Evolutionary conservation across 2,329 filamentous ascomycete genomes (phyloP).

Genomic region (Clarireedia homoeocarpa): DNA sequence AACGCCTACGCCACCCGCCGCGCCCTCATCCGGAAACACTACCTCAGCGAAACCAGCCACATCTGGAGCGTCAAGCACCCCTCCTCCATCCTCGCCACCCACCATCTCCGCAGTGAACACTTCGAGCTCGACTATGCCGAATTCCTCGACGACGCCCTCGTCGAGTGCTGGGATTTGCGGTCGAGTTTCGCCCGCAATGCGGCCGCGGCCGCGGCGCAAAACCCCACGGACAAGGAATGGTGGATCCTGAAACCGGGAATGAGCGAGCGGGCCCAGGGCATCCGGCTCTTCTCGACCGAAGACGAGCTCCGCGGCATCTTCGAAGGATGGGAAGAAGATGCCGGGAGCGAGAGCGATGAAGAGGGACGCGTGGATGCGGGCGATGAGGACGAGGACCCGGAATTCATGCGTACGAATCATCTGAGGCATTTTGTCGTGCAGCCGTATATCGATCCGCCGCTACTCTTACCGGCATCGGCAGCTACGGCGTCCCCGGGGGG

Average conservation of each 20-base stretch:
- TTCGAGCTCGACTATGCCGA: slow-evolving; percentile 97
- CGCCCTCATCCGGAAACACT: slow-evolving; percentile 93
- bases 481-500: background rate
- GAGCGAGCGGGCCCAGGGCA: slow-evolving; percentile 93
- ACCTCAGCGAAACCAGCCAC: slow-evolving; percentile 73
- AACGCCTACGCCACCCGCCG: slow-evolving; percentile 96
- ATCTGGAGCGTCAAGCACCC: slow-evolving; percentile 85
- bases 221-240: slow-evolving; percentile 52
- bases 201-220: slow-evolving; percentile 44
- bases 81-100: slow-evolving; percentile 54
- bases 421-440: slow-evolving; percentile 94
- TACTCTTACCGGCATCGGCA: slow-evolving; percentile 47
- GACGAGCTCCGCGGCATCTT: slow-evolving; percentile 81
- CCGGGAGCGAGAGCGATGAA: slow-evolving; percentile 58
- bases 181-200: slow-evolving; percentile 70
- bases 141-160: slow-evolving; percentile 86
- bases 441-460: slow-evolving; percentile 84
- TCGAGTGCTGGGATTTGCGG: slow-evolving; percentile 81
- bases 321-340: slow-evolving; percentile 75
- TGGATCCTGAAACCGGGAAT: slow-evolving; percentile 98
- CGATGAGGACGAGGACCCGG: slow-evolving; percentile 28
- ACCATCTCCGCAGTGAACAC: slow-evolving; percentile 71
- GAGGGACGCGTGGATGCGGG: slow-evolving; percentile 35
- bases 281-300: slow-evolving; percentile 79
- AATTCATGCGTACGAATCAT: slow-evolving; percentile 71